A percentile compares a stretch with the other conserved stretches of the same genome.
Evolutionary conservation across 1,284 basidiomycete species (phyloP).

Genomic region (Singerocomus inundabilis): DNA sequence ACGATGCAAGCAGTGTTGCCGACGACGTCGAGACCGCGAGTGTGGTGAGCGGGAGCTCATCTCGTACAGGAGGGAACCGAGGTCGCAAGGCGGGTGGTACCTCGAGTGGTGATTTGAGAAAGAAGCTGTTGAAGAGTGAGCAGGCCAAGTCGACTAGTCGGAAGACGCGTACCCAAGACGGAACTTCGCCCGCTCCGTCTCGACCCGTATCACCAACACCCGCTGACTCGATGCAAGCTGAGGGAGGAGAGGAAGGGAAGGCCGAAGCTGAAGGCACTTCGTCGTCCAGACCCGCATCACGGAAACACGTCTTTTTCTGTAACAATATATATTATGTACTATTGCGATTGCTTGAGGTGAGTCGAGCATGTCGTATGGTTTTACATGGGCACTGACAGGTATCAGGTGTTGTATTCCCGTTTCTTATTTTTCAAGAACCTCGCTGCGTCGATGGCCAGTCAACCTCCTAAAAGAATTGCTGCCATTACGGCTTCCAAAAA

Average conservation of each 20-base stretch:
- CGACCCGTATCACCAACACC: constrained; percentile 51
- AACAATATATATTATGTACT: constrained; percentile 89
- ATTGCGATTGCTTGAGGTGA: constrained; percentile 80
- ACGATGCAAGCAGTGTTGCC: constrained; percentile 43
- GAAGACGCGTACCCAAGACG: constrained; percentile 53
- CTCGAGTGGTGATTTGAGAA: constrained; percentile 62
- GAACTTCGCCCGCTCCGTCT: constrained; percentile 33
- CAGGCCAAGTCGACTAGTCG: constrained; percentile 68
- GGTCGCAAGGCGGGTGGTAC: constrained; percentile 40
- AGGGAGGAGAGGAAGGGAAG: constrained; percentile 30
- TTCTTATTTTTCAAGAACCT: constrained; percentile 76
- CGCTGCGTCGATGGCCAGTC: constrained; percentile 48
- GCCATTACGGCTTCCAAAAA: constrained; percentile 35
- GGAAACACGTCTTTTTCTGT: constrained; percentile 76
- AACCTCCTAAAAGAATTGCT: constrained; percentile 26
- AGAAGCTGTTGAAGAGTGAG: constrained; percentile 74
- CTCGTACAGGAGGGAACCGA: constrained; percentile 38
- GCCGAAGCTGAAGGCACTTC: constrained; percentile 22
- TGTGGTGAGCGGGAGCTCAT: constrained; percentile 34
- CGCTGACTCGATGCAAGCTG: constrained; percentile 43
- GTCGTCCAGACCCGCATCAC: constrained; percentile 31
- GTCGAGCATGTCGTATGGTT: constrained; percentile 21
- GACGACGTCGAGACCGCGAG: constrained; percentile 53
- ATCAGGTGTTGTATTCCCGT: constrained; percentile 84
- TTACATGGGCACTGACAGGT: constrained; percentile 2